phyloP scores from a whole-genome alignment of 1,284 basidiomycete species.

The Tilletia caries region DNA sequence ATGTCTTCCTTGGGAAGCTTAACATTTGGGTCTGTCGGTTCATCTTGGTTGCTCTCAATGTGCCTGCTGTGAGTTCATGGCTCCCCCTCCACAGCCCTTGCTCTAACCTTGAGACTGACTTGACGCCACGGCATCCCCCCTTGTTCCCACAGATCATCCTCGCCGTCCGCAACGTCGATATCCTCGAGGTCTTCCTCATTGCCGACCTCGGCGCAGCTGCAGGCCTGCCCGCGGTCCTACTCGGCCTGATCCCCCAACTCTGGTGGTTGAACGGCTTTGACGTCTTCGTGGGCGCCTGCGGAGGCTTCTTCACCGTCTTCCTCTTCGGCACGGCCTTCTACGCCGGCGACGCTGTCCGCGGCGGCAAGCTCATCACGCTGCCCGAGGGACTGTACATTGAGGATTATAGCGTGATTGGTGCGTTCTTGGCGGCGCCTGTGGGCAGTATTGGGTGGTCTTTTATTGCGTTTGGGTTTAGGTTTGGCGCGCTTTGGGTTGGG shows the following conservation, averaged over 20 bases:
- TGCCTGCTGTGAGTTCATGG: slow-evolving; percentile 36
- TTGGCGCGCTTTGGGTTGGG: slow-evolving; percentile 21
- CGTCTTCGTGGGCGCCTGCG: slow-evolving; percentile 50
- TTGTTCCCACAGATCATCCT: slow-evolving; percentile 28
- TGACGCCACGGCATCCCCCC: too few relatives aligned
- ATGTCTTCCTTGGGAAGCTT: slow-evolving; percentile 50
- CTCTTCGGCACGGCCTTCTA: slow-evolving; percentile 50
- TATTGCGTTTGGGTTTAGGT: slow-evolving; percentile 33
- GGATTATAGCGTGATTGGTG: slow-evolving; percentile 51
- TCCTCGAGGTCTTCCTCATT: slow-evolving; percentile 52
- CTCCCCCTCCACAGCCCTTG: too few relatives aligned
- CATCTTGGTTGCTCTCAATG: slow-evolving; percentile 44
- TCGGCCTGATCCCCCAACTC: slow-evolving; percentile 43
- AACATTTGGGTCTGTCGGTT: slow-evolving; percentile 53
- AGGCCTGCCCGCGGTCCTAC: slow-evolving; percentile 45
- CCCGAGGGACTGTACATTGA: slow-evolving; percentile 48
- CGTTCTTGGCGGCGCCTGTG: slow-evolving; percentile 50
- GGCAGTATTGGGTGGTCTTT: slow-evolving; percentile 47
- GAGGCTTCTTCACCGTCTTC: slow-evolving; percentile 53
- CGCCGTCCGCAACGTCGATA: slow-evolving; percentile 51
- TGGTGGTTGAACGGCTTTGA: slow-evolving; percentile 51
- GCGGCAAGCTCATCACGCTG: slow-evolving; percentile 42
- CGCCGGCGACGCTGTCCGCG: slow-evolving; percentile 33
- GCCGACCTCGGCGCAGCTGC: slow-evolving; percentile 51
- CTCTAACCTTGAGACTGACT: neutral